These are phyloP conservation scores for Blastomyces percursus DNA, from an alignment of 2,329 filamentous ascomycete species.

Conservation along the genomic window DNA sequence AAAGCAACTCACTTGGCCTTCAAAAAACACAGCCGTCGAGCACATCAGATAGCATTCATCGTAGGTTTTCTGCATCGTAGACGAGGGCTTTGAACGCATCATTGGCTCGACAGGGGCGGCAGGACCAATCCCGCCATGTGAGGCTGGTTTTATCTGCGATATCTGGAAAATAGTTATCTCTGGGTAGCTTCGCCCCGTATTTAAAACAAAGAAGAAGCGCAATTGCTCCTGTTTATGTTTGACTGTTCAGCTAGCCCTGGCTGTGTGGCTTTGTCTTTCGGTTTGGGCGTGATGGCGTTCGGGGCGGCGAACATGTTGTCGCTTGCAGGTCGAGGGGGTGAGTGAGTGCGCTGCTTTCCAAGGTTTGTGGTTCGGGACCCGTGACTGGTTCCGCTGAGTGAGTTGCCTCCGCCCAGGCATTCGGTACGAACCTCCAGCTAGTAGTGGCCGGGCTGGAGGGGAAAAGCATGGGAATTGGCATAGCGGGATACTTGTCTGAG, in stretches of 20 bases:
- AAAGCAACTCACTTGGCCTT: slow-evolving; percentile 58
- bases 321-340: not conserved
- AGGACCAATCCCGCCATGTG: slow-evolving; percentile 10
- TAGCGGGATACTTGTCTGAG: not conserved
- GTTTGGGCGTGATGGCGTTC: too few species aligned
- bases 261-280: not conserved
- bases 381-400: not conserved
- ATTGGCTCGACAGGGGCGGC: slow-evolving; percentile 23
- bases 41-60: slow-evolving; percentile 92
- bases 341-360: not conserved
- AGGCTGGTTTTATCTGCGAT: not conserved
- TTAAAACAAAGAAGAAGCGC: not conserved
- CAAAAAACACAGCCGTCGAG: slow-evolving; percentile 92
- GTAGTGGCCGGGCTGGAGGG: too few species aligned
- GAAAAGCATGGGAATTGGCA: too few species aligned
- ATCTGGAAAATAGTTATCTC: not conserved
- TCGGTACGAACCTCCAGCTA: too few species aligned
- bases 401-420: too few species aligned
- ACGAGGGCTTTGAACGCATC: slow-evolving; percentile 49
- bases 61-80: slow-evolving; percentile 89
- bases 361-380: not conserved
- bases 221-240: not conserved
- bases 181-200: not conserved
- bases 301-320: too few species aligned
- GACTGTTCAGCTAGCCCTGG: not conserved